Base-by-base conservation (phyloP, 2,329 filamentous ascomycete species). In the Fusarium domesticum region DNA sequence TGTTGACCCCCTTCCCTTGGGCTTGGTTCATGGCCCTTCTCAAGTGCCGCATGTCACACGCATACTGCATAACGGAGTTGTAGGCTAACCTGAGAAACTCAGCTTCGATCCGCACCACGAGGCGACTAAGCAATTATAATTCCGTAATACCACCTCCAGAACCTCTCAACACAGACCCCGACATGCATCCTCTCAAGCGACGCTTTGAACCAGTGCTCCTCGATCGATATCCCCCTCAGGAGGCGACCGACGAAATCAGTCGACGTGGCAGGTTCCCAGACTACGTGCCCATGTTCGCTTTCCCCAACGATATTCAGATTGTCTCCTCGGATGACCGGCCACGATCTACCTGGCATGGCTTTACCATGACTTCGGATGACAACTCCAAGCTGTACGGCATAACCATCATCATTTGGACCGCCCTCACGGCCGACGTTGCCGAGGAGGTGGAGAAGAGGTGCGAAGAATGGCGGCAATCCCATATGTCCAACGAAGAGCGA, bases 271-370 rank as follows among this genome's bases (percentile, higher is more conserved):
- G 80, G 45, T 97, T 98, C 62, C 93, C 93, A 1, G 93, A 98
- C 64, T 98, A 96, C 61, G 89, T 98, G 15, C 93, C 93, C 44
- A 97, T 98, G 93, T 98, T 98, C 68, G 91, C 93, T 42, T 98
- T 97, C 60, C 93, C 93, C 35, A 96, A 97, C 67, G 93, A 98
- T 66, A 93, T 98, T 58, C 90, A 90, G 52, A 93, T 98, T 40
- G 89, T 97, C 8, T 96, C 93, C 2, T 91, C 91, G 1, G 93
- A 98, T 61, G 89, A 96, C 64, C 80, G 91, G 50, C 93, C 93
- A 1, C 80, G 90, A 50, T 92, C 93, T n/a, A 96, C 91, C 18
- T 98, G 93, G 93, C 93, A 98, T 69, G 93, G 93, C 37, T 98
- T 98, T 63, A 91, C 89, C 50, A 97, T 98, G 93, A 98, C 93